Conservation (phyloP, 805 yeast species). For the Metschnikowia henanensis region DNA sequence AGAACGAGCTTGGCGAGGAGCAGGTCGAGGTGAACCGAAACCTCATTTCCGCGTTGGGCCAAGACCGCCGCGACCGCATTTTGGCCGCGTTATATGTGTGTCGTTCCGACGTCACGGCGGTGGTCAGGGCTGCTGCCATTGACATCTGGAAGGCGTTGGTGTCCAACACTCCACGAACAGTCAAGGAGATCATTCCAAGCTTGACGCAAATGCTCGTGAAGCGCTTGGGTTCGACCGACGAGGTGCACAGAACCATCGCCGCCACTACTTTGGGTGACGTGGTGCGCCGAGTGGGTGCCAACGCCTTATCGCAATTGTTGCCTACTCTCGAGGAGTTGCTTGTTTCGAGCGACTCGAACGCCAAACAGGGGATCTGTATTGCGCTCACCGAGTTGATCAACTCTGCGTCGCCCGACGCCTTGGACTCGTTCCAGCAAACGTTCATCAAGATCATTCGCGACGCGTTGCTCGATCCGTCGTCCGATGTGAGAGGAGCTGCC, state of each 20-base stretch:
- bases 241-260: constrained; percentile 78
- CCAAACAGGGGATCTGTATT: constrained; percentile 95
- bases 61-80: constrained; percentile 83
- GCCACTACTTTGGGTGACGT: constrained; percentile 93
- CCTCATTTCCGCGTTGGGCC: constrained; percentile 78
- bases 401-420: constrained; percentile 62
- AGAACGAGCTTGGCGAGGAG: constrained; percentile 64
- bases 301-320: constrained; percentile 77
- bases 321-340: constrained; percentile 79
- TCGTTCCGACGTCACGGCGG: constrained; percentile 86
- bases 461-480: constrained; percentile 73
- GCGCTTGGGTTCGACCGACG: constrained; percentile 80
- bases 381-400: constrained; percentile 85
- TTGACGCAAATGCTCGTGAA: constrained; percentile 78
- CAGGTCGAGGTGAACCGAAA: constrained; percentile 52
- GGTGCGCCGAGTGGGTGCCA: constrained; percentile 90
- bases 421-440: constrained; percentile 61
- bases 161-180: constrained; percentile 92
- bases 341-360: constrained; percentile 65
- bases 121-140: constrained; percentile 85
- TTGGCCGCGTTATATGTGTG: constrained; percentile 87
- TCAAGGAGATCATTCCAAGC: constrained; percentile 87
- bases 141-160: constrained; percentile 98
- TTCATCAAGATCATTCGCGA: constrained; percentile 76
- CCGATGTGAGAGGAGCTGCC: constrained; percentile 84